A percentile compares a stretch with the other conserved stretches of the same genome.
Conservation (phyloP, 1,284 basidiomycete genomes). For the Sanghuangporus sanghuang region DNA sequence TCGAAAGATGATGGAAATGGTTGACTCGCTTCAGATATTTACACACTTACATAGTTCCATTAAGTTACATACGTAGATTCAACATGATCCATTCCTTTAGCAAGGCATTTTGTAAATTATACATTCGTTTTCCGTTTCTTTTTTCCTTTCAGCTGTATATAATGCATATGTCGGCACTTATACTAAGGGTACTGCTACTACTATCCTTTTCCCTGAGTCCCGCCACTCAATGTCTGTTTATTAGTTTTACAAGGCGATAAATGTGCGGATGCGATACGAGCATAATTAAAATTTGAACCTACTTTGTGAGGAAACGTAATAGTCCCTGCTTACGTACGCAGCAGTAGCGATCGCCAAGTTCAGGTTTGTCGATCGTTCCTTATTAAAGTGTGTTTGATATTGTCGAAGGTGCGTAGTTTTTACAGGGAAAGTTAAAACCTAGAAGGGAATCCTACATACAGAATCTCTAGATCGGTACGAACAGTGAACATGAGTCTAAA, state of each 20-base stretch:
- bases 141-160: not conserved
- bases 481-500: conserved; percentile 45
- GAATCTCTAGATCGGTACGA: not conserved
- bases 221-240: too few relatives aligned
- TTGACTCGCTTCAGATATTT: conserved; percentile 23
- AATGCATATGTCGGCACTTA: not conserved
- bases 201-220: not conserved
- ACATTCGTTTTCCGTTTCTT: not conserved
- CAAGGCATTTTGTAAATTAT: conserved; percentile 6
- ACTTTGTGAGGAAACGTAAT: too few relatives aligned
- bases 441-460: not conserved
- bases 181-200: not conserved
- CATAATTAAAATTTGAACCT: too few relatives aligned
- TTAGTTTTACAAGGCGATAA: too few relatives aligned
- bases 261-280: too few relatives aligned
- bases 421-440: too few relatives aligned
- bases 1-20: conserved; percentile 75
- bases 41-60: not conserved
- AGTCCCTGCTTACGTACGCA: too few relatives aligned
- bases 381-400: not conserved
- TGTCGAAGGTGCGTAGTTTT: too few relatives aligned
- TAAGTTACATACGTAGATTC: not conserved
- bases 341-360: not conserved
- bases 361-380: not conserved
- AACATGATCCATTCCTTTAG: not conserved